Evolutionary conservation across 768 basidiomycete genomes (phyloP), one percentile per base, ranked within the genome.

Genomic region (Leccinellum albellum): DNA sequence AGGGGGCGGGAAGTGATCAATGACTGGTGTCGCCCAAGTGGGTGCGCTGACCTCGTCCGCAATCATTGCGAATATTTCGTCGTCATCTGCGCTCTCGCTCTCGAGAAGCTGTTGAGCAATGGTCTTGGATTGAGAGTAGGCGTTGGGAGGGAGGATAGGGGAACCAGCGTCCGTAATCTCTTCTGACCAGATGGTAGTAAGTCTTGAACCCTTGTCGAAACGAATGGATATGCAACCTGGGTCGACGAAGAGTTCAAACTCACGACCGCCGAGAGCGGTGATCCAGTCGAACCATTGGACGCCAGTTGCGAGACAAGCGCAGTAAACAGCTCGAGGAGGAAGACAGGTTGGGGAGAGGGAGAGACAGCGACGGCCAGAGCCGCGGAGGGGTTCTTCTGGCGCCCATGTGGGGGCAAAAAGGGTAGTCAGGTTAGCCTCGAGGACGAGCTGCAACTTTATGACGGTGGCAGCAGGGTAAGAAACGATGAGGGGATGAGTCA

Each of bases 211-310:
- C 57, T 69, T 76, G 51, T 78, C 79, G 66, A 80, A 77, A 58
- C 87, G 87, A 61, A 89, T 74, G 57, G 86, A 86, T 61, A 92
- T 82, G 68, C 82, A 85, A 59, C 88, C 89, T 60, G 90, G 90
- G 70, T 91, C 87, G 64, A 90, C 81, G 72, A 88, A 87, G 58
- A 92, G 80, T 71, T 91, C 89, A 67, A 91, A 85, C 73, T 88
- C 86, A 56, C 75, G 73, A 61, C 82, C 79, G 12, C 89, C 88
- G 47, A 91, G 81, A 56, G 80, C 75, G 47, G 78, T 63, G 53
- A 90, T 88, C 90, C 90, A 92, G 68, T 88, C 83, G 56, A 85
- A 84, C 90, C 90, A 92, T 65, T 88, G 86, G 31, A 91, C 79
- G 56, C 82, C 82, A 37, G 86, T 77, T 23, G 83, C 76, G 54